Conservation (phyloP, 805 yeast species). For the Dipodascus albidus region DNA sequence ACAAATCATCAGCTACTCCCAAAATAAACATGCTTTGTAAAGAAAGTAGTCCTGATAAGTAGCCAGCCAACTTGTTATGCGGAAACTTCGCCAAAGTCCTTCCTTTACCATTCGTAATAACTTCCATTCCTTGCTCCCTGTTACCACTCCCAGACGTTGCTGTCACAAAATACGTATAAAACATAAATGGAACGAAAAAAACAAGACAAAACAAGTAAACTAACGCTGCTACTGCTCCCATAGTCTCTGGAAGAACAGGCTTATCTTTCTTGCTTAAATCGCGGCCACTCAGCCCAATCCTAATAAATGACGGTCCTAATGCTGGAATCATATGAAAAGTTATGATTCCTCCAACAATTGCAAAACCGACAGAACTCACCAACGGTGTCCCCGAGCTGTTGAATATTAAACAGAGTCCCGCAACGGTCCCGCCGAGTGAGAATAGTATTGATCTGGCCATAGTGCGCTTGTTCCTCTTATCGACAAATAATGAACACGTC, state of each 20-base stretch:
- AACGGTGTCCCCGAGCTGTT: slow-evolving; percentile 33
- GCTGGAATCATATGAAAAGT: slow-evolving; percentile 57
- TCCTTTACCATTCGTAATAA: slow-evolving; percentile 8
- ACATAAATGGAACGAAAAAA: slow-evolving; percentile 77
- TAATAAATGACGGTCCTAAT: slow-evolving; percentile 53
- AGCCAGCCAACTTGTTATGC: slow-evolving; percentile 73
- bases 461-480: not conserved
- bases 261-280: slow-evolving; percentile 70
- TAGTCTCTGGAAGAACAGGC: slow-evolving; percentile 77
- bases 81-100: slow-evolving; percentile 39
- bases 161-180: slow-evolving; percentile 60
- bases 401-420: slow-evolving; percentile 14
- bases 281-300: slow-evolving; percentile 73
- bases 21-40: slow-evolving; percentile 72
- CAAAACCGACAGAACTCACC: slow-evolving; percentile 52
- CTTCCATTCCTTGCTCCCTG: slow-evolving; percentile 31
- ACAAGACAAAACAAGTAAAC: slow-evolving; percentile 74
- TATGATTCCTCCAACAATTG: slow-evolving; percentile 51
- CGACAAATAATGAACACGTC: not conserved
- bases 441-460: not conserved
- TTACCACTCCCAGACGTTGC: slow-evolving; percentile 49
- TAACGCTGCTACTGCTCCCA: slow-evolving; percentile 83
- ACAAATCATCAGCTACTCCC: slow-evolving; percentile 89
- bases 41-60: slow-evolving; percentile 73
- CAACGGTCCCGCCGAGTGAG: not conserved